These are phyloP conservation scores for Scedosporium boydii DNA, from an alignment of 2,329 filamentous ascomycete genomes.

Conservation along the genomic window DNA sequence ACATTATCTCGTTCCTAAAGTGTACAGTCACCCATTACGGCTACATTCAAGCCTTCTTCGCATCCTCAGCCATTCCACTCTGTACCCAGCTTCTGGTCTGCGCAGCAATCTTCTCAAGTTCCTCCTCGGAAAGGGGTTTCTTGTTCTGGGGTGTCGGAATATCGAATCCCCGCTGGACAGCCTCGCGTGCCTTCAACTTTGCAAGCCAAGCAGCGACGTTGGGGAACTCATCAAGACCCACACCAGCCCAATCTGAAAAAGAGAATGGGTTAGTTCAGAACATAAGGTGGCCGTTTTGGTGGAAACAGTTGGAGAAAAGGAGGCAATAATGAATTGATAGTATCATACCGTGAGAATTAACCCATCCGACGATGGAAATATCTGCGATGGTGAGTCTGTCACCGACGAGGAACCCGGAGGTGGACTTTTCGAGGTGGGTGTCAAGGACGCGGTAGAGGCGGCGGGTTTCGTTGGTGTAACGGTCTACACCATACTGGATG, in stretches of 20 bases:
- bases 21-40: neutral
- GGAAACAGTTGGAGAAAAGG: neutral
- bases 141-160: conserved; percentile 55
- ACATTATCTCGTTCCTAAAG: neutral
- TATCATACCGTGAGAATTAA: conserved; percentile 40
- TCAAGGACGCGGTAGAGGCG: conserved; percentile 73
- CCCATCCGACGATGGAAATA: conserved; percentile 74
- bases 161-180: conserved; percentile 65
- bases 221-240: conserved; percentile 66
- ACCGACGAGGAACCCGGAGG: conserved; percentile 53
- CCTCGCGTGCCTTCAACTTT: conserved; percentile 57
- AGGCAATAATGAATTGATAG: too few species aligned
- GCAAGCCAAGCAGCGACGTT: conserved; percentile 69
- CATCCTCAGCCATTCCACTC: conserved; percentile 58
- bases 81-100: conserved; percentile 55
- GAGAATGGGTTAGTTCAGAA: neutral
- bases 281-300: neutral
- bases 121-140: conserved; percentile 34
- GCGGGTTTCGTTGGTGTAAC: conserved; percentile 77
- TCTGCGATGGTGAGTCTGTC: conserved; percentile 67
- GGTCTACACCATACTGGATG: conserved; percentile 73
- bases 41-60: conserved; percentile 30
- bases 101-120: conserved; percentile 47
- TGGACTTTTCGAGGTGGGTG: conserved; percentile 51
- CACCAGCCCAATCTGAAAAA: conserved; percentile 25